phyloP scores from a whole-genome alignment of 2,329 filamentous ascomycete species.

The Fusarium nisikadoi region DNA sequence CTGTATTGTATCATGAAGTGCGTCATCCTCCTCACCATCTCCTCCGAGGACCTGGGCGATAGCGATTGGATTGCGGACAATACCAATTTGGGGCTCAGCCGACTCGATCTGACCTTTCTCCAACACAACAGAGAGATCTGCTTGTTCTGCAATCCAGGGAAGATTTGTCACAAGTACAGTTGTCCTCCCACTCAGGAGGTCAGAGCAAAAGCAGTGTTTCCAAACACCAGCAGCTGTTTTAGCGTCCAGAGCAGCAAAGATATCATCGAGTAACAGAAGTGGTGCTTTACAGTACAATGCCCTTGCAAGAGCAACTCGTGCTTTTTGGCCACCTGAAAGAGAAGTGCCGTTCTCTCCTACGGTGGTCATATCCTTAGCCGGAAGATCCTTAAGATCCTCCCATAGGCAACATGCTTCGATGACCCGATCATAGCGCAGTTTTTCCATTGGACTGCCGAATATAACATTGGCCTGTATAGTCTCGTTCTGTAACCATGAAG shows the following conservation, averaged over 20 bases:
- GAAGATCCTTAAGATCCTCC: constrained; percentile 62
- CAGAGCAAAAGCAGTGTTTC: constrained; percentile 67
- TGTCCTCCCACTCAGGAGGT: constrained; percentile 64
- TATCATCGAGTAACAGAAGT: constrained; percentile 67
- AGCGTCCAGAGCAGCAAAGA: constrained; percentile 69
- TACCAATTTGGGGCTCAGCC: constrained; percentile 57
- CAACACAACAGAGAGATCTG: constrained; percentile 58
- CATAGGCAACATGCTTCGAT: constrained; percentile 65
- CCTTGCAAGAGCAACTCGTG: constrained; percentile 65
- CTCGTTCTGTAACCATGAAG: constrained; percentile 67
- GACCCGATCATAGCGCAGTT: constrained; percentile 63
- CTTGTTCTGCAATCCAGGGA: constrained; percentile 63
- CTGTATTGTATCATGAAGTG: constrained; percentile 36
- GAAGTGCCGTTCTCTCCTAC: constrained; percentile 67
- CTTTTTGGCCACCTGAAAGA: constrained; percentile 67
- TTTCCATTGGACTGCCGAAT: constrained; percentile 63
- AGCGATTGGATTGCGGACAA: constrained; percentile 57
- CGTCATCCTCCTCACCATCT: constrained; percentile 50
- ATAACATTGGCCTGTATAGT: constrained; percentile 66
- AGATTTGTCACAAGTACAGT: constrained; percentile 67
- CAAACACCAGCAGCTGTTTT: constrained; percentile 67
- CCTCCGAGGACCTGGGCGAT: constrained; percentile 53
- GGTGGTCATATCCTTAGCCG: constrained; percentile 61
- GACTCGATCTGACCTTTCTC: constrained; percentile 57
- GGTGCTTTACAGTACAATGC: constrained; percentile 67